Evolutionary conservation across 2,329 filamentous ascomycete genomes (phyloP), one percentile per base, ranked within the genome.

Genomic region (Ophiostoma fasciatum): DNA sequence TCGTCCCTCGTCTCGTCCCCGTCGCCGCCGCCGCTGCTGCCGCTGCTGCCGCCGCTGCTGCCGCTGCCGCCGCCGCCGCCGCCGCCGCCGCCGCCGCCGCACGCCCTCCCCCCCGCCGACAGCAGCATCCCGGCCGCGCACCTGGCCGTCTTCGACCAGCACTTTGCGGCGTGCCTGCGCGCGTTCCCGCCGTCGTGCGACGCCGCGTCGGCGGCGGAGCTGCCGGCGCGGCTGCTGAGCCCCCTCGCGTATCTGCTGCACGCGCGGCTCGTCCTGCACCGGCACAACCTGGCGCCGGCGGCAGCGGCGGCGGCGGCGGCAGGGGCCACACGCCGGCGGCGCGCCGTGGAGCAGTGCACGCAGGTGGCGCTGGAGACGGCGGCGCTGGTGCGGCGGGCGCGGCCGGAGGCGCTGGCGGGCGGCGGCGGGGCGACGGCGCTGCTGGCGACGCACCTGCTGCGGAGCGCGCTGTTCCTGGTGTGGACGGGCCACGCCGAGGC

Each of bases 401-500:
- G 70, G 9, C 62, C 85, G 1, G 68, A 72, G 5, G 71, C 75
- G 23, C 21, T 36, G 2, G 27, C 28, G 3, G 5, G 18, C 13
- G 37, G 39, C 8, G 15, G 20, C 11, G 72, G 76, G 10, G 75
- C 83, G 4, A 83, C 79, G 2, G 74, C 79, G 4, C 71, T 88
- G 46, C 64, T 92, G 8, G 81, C 83, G 38, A 75, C 74, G 12
- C 90, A 96, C 52, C 66, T 94, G 30, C 94, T 92, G 73, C 79
- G 88, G 17, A 92, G 81, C 49, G 69, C 81, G 2, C 66, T 96
- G 1, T 75, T 94, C 38, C 63, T 94, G 5, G 70, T 88, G 17
- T 72, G 92, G 35, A 71, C 73, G 1, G 77, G 77, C 28, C 77
- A 83, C 35, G 81, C 78, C 50, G 71, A 78, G 5, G 68, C 76